These are phyloP conservation scores for Stagonosporopsis chrysanthemi DNA, from an alignment of 2,329 filamentous ascomycete genomes.

Conservation along the genomic window DNA sequence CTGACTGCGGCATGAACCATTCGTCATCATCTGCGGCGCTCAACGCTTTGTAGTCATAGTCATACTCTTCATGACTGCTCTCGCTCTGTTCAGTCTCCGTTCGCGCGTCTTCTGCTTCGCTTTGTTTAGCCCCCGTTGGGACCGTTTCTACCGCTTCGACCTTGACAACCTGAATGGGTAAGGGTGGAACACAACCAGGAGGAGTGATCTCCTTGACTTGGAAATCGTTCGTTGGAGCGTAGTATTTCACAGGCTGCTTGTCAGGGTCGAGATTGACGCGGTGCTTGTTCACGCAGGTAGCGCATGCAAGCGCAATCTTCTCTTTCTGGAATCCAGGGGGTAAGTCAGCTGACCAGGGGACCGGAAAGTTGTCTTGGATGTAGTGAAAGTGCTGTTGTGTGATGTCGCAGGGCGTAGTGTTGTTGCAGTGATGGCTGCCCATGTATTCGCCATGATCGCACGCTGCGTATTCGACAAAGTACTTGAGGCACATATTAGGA, in stretches of 20 bases:
- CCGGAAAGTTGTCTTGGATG: constrained; percentile 6
- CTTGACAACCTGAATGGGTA: not conserved
- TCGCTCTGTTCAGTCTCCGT: not conserved
- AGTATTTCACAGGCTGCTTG: constrained; percentile 11
- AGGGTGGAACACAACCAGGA: not conserved
- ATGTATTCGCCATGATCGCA: constrained; percentile 16
- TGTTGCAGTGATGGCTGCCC: constrained; percentile 13
- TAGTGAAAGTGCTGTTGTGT: constrained; percentile 9
- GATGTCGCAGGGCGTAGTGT: constrained; percentile 1
- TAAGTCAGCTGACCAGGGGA: not conserved
- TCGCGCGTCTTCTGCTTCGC: not conserved
- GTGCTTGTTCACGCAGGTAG: not conserved
- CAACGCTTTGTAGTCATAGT: constrained; percentile 15
- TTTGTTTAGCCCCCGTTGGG: not conserved
- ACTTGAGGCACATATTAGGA: constrained; percentile 15
- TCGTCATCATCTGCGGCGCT: constrained; percentile 12
- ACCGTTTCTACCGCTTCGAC: not conserved
- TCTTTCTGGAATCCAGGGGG: not conserved
- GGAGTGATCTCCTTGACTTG: not conserved
- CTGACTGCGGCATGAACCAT: not conserved
- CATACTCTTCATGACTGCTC: not conserved
- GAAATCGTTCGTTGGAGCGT: constrained; percentile 10
- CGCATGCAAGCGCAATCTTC: constrained; percentile 1
- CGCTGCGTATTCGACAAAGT: not conserved
- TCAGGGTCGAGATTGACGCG: constrained; percentile 10